Evolutionary conservation across 2,329 filamentous ascomycete genomes (phyloP).

Genomic region (Epichloe baconii): DNA sequence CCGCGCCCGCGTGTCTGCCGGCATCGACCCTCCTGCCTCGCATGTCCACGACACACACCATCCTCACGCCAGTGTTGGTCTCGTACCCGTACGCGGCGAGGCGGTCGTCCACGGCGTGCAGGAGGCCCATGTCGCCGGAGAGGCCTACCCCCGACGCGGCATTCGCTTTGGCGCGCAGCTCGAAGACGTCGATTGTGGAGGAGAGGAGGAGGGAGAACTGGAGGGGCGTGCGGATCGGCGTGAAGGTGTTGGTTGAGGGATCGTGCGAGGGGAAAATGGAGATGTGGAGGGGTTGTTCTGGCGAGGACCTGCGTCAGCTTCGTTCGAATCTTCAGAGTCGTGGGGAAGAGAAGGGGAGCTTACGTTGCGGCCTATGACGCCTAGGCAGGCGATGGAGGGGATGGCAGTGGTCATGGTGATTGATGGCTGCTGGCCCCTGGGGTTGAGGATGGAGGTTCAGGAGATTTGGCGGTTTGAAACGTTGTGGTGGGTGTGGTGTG

Average conservation of each 20-base stretch:
- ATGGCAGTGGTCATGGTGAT: slow-evolving; percentile 43
- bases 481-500: neutral
- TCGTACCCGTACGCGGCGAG: slow-evolving; percentile 91
- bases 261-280: slow-evolving; percentile 72
- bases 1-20: slow-evolving; percentile 28
- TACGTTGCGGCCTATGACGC: slow-evolving; percentile 88
- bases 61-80: slow-evolving; percentile 87
- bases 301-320: neutral
- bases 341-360: slow-evolving; percentile 11
- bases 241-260: slow-evolving; percentile 35
- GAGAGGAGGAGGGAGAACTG: slow-evolving; percentile 89
- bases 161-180: slow-evolving; percentile 64
- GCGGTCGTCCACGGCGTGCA: slow-evolving; percentile 88
- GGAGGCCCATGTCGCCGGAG: slow-evolving; percentile 77
- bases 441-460: neutral
- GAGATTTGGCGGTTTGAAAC: neutral
- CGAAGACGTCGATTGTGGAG: slow-evolving; percentile 86
- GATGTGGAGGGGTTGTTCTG: slow-evolving; percentile 93
- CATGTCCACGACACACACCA: slow-evolving; percentile 86
- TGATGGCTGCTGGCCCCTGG: slow-evolving; percentile 14
- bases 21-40: slow-evolving; percentile 48
- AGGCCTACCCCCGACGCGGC: slow-evolving; percentile 34
- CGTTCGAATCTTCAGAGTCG: neutral
- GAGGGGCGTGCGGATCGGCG: slow-evolving; percentile 55
- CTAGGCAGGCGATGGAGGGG: slow-evolving; percentile 83